phyloP scores from a whole-genome alignment of 164 flowering plant genomes.

The Euptelea pleiosperma region DNA sequence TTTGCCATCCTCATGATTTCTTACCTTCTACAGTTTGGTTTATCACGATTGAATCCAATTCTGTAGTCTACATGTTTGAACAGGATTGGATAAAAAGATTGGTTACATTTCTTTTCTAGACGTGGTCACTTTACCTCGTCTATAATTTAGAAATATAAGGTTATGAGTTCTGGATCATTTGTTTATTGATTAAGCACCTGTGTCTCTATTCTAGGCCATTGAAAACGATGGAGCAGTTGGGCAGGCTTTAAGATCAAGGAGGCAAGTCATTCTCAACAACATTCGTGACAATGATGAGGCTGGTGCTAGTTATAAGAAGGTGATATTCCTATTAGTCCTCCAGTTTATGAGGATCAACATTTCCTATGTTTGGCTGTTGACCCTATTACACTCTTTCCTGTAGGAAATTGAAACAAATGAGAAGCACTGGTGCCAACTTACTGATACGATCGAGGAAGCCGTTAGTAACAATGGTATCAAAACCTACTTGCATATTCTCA shows the following conservation, averaged over 20 bases:
- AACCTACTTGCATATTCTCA: slow-evolving; percentile 80
- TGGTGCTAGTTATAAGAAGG: slow-evolving; percentile 69
- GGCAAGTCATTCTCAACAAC: slow-evolving; percentile 82
- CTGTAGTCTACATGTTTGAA: background rate
- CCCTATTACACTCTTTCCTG: slow-evolving; percentile 9
- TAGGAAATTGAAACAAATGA: slow-evolving; percentile 91
- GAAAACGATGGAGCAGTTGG: slow-evolving; percentile 64
- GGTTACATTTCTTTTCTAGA: background rate
- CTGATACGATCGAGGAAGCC: slow-evolving; percentile 78
- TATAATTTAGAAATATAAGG: no score
- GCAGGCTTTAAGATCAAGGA: slow-evolving; percentile 61
- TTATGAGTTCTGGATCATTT: no score
- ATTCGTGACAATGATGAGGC: slow-evolving; percentile 93
- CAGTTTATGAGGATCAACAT: background rate
- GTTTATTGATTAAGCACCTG: slow-evolving; percentile 5
- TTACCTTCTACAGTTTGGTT: slow-evolving; percentile 5
- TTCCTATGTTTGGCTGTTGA: background rate
- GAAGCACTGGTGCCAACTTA: slow-evolving; percentile 65
- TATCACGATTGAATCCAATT: background rate
- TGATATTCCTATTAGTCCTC: slow-evolving; percentile 13
- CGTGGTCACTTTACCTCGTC: background rate
- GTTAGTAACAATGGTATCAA: slow-evolving; percentile 69
- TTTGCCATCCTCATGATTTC: no score
- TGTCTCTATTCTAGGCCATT: slow-evolving; percentile 37
- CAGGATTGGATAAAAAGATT: no score